A percentile compares a stretch with the other conserved stretches of the same genome.
Evolutionary conservation across 768 basidiomycete genomes (phyloP).

Genomic region (Termitomyces sp.): DNA sequence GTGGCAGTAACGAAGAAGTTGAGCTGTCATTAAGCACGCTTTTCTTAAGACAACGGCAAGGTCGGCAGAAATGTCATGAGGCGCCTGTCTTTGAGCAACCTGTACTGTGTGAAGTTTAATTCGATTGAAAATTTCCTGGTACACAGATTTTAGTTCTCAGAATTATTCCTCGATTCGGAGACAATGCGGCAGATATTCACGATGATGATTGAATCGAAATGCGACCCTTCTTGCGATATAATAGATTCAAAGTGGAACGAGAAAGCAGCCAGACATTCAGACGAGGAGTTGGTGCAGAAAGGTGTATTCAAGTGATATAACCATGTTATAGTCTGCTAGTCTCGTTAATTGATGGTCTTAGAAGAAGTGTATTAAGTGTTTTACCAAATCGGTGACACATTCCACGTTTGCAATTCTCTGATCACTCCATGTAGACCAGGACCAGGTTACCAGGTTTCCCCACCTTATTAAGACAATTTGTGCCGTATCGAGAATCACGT

Average conservation of each 20-base stretch:
- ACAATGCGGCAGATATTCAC: constrained; percentile 1
- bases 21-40: constrained; percentile 23
- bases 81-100: constrained; percentile 1
- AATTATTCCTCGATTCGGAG: neutral
- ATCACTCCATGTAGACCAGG: constrained; percentile 63
- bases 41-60: constrained; percentile 24
- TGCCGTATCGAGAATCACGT: constrained; percentile 34
- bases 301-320: constrained; percentile 37
- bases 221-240: neutral
- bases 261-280: constrained; percentile 2
- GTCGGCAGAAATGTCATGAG: neutral
- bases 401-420: constrained; percentile 46
- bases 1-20: constrained; percentile 21
- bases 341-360: neutral
- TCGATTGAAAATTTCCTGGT: constrained; percentile 25
- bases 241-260: neutral
- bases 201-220: constrained; percentile 3
- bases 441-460: constrained; percentile 57
- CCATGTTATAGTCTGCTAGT: constrained; percentile 48
- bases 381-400: constrained; percentile 45
- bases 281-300: constrained; percentile 1
- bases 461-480: constrained; percentile 55
- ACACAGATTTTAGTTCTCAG: neutral
- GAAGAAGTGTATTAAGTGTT: constrained; percentile 11
- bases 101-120: constrained; percentile 10